Evolutionary conservation across 495 filamentous ascomycete species (phyloP), one percentile per base, ranked within the genome.

Genomic region (Diplogelasinospora grovesii): DNA sequence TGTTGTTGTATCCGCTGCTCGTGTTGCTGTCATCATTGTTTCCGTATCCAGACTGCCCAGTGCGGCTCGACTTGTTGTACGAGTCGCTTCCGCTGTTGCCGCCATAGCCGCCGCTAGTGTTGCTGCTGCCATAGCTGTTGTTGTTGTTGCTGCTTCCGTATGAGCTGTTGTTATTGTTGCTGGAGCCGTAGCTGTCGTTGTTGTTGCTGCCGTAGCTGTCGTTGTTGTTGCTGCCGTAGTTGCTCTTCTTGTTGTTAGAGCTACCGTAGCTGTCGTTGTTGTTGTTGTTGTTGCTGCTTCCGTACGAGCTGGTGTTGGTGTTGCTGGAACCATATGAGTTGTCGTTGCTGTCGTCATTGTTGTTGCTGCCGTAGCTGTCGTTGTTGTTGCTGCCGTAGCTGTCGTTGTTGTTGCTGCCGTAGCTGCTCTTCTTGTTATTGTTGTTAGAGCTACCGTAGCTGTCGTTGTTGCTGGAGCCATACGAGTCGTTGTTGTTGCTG

Each of bases 231-330:
- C n/a, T n/a, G n/a, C n/a, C n/a, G n/a, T n/a, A n/a, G n/a, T n/a
- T n/a, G n/a, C n/a, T n/a, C 33, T 36, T 5, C 13, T 28, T 20
- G 2, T 42, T 34, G 25, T 45, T 45, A 27, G 24, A 29, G 11
- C 20, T 22, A 3, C 6, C 4, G 16, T 35, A 22, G 32, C 7
- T 25, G 32, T 10, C 38, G 22, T 36, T 25, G 41, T 20, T 28
- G 26, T 25, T 16, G 34, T 36, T 38, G 20, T 30, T 34, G 35
- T 22, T 33, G 34, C 13, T 38, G 42, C 34, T 32, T 10, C 32
- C 32, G 29, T 29, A 29, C 22, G 9, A 14, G 39, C 39, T 29
- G 37, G n/a, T n/a, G n/a, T n/a, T n/a, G n/a, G n/a, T n/a, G n/a
- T n/a, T n/a, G n/a, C n/a, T n/a, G n/a, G n/a, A n/a, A n/a, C n/a